Conservation (phyloP, 495 filamentous ascomycete species). For the Tuber umbilicatum region DNA sequence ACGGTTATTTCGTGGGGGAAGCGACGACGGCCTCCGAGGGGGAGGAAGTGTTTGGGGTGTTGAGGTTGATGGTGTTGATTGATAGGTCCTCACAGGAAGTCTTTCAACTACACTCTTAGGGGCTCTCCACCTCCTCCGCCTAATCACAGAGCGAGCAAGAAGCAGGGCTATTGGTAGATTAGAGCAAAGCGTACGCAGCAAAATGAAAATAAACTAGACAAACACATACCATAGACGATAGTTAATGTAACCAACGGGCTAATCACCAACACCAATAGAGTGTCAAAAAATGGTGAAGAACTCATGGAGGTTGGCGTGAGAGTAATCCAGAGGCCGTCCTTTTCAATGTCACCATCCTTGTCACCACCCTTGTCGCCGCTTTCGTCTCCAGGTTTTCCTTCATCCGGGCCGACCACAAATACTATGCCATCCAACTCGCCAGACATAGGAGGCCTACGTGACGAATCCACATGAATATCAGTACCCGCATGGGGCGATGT, state of each 20-base stretch:
- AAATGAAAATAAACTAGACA: constrained; percentile 16
- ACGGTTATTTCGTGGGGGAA: constrained; percentile 44
- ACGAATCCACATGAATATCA: constrained; percentile 22
- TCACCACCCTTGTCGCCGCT: constrained; percentile 37
- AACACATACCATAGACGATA: constrained; percentile 61
- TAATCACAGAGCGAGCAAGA: constrained; percentile 78
- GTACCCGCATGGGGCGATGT: constrained; percentile 21
- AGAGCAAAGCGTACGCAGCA: constrained; percentile 19
- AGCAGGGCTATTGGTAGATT: constrained; percentile 54
- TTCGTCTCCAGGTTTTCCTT: constrained; percentile 13
- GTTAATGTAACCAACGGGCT: constrained; percentile 88
- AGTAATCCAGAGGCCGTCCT: constrained; percentile 90
- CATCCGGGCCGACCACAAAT: constrained; percentile 20
- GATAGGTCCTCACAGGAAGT: constrained; percentile 90
- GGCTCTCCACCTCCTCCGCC: constrained; percentile 85
- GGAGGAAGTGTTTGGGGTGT: constrained; percentile 33
- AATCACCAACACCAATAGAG: constrained; percentile 82
- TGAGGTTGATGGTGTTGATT: constrained; percentile 52
- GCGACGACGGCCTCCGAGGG: constrained; percentile 42
- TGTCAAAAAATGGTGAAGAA: constrained; percentile 93
- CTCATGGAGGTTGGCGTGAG: constrained; percentile 84
- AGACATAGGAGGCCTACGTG: constrained; percentile 28
- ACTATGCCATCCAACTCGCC: constrained; percentile 22
- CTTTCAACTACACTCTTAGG: constrained; percentile 92
- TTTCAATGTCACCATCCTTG: constrained; percentile 54